Evolutionary conservation across 768 basidiomycete species (phyloP).

Genomic region (Leccinellum rugosiceps): DNA sequence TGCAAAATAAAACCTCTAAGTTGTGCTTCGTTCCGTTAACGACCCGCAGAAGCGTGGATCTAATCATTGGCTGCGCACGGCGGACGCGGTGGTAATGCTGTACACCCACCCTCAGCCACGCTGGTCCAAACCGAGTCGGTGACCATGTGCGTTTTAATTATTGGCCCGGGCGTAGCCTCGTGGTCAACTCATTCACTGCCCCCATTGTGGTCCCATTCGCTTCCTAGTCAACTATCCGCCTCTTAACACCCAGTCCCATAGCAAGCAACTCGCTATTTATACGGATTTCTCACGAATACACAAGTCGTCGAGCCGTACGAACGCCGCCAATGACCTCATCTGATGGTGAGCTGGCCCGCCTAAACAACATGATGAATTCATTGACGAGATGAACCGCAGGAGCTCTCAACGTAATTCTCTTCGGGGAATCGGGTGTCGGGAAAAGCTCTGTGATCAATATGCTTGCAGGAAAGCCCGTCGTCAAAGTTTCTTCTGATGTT

Average conservation of each 20-base stretch:
- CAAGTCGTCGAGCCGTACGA: background rate
- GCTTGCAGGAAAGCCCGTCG: conserved; percentile 29
- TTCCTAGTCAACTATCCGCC: conserved; percentile 5
- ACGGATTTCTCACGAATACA: conserved; percentile 11
- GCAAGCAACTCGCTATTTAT: background rate
- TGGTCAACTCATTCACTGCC: conserved; percentile 3
- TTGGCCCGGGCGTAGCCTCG: background rate
- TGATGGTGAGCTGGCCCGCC: conserved; percentile 11
- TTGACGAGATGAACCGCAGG: background rate
- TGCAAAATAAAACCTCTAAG: background rate
- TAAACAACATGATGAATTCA: background rate
- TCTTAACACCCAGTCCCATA: background rate
- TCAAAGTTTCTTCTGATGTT: conserved; percentile 31
- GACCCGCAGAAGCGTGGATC: conserved; percentile 18
- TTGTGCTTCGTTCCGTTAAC: background rate
- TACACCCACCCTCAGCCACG: conserved; percentile 9
- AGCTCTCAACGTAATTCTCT: conserved; percentile 29
- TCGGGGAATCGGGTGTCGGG: conserved; percentile 33
- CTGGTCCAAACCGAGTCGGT: conserved; percentile 8
- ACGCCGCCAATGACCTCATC: conserved; percentile 16
- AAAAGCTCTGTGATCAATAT: conserved; percentile 48
- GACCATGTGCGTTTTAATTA: conserved; percentile 2
- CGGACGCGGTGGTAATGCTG: conserved; percentile 15
- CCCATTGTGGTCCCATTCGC: conserved; percentile 2
- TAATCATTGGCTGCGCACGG: conserved; percentile 9